These are phyloP conservation scores for Rhizopus microsporus DNA, from an alignment of 371 early-diverging fungal genomes.

Conservation along the genomic window DNA sequence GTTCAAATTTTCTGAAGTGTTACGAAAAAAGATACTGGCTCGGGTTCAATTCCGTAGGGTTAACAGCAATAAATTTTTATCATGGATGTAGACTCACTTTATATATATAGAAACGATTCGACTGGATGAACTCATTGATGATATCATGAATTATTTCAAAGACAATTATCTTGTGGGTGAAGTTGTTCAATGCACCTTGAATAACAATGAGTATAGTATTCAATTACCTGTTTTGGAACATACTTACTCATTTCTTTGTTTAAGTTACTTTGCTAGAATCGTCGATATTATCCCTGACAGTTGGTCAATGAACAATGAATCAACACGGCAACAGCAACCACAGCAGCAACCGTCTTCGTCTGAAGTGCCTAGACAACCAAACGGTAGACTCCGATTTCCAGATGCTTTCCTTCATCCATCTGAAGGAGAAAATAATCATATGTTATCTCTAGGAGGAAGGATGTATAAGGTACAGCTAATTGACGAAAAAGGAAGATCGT, in stretches of 20 bases:
- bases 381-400: slow-evolving; percentile 45
- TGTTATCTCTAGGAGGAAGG: slow-evolving; percentile 3
- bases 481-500: slow-evolving; percentile 29
- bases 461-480: slow-evolving; percentile 39
- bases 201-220: slow-evolving; percentile 32
- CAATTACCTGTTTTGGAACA: not conserved
- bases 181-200: slow-evolving; percentile 41
- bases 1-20: slow-evolving; percentile 62
- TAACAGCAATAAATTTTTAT: not conserved
- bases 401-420: slow-evolving; percentile 49
- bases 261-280: slow-evolving; percentile 38
- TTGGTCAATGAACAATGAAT: slow-evolving; percentile 2
- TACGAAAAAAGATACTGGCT: slow-evolving; percentile 60
- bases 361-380: slow-evolving; percentile 26
- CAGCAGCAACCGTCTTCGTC: not conserved
- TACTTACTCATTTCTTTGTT: not conserved
- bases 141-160: slow-evolving; percentile 44
- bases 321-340: not conserved
- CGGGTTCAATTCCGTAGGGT: slow-evolving; percentile 71
- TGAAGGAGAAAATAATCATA: not conserved
- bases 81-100: not conserved
- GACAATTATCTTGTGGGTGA: slow-evolving; percentile 45
- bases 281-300: slow-evolving; percentile 29
- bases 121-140: slow-evolving; percentile 51
- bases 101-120: slow-evolving; percentile 42